Evolutionary conservation across 257 asterid species (phyloP).

Genomic region (Primulina huaijiensis): DNA sequence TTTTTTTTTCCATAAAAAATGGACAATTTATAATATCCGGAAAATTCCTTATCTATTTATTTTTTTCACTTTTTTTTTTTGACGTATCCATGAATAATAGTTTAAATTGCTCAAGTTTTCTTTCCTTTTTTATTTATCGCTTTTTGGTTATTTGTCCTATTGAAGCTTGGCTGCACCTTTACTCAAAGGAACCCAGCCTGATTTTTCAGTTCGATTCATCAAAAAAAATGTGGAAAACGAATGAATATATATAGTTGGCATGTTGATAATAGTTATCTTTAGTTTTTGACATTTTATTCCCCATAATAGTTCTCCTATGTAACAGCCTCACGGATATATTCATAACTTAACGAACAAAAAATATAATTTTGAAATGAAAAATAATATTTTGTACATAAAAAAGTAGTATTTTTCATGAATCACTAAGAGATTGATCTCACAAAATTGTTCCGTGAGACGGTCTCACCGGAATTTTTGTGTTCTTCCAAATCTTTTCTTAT

Average conservation of each 20-base stretch:
- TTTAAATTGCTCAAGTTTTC: not conserved
- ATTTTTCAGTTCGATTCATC: conserved; percentile 2
- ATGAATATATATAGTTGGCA: not conserved
- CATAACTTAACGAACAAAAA: too few species aligned
- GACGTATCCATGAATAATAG: conserved; percentile 14
- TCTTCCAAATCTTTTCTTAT: not conserved
- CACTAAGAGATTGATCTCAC: too few species aligned
- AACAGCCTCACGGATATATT: too few species aligned
- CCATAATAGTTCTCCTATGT: too few species aligned
- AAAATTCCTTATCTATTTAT: conserved; percentile 25
- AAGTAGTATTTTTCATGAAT: too few species aligned
- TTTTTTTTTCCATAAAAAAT: not conserved
- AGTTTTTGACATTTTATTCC: too few species aligned
- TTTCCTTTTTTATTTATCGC: not conserved
- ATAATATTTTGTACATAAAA: too few species aligned
- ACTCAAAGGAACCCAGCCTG: conserved; percentile 10
- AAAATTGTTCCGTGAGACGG: too few species aligned
- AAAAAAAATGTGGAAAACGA: not conserved
- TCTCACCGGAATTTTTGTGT: too few species aligned
- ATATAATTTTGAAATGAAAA: too few species aligned
- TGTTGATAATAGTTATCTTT: not conserved
- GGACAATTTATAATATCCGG: conserved; percentile 4
- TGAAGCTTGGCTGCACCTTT: not conserved
- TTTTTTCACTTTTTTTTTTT: conserved; percentile 7
- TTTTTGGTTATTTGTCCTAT: conserved; percentile 12